phyloP scores from a whole-genome alignment of 352 stramenopile genomes.

The Elongisporangium senticosum region DNA sequence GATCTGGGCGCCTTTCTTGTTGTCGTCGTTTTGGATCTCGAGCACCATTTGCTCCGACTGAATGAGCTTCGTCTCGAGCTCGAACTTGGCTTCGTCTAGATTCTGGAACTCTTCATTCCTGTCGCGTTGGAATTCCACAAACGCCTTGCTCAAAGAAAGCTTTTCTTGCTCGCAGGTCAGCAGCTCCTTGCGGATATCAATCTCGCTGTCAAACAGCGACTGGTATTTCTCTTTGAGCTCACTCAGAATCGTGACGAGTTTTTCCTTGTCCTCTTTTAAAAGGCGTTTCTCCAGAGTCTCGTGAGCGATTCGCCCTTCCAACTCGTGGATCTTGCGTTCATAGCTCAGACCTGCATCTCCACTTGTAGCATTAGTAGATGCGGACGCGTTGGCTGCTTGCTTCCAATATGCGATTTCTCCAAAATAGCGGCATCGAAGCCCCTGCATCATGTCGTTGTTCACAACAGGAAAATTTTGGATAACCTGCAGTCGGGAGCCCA shows the following conservation, averaged over 20 bases:
- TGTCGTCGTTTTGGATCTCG: constrained; percentile 56
- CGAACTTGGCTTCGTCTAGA: constrained; percentile 55
- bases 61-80: constrained; percentile 54
- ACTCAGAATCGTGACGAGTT: constrained; percentile 22
- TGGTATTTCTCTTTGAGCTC: constrained; percentile 58
- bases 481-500: constrained; percentile 21
- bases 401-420: too few relatives aligned
- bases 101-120: constrained; percentile 31
- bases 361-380: neutral
- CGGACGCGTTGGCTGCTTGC: too few relatives aligned
- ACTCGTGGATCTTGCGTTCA: constrained; percentile 27
- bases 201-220: constrained; percentile 54
- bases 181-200: constrained; percentile 51
- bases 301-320: constrained; percentile 33
- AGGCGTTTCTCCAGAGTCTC: constrained; percentile 34
- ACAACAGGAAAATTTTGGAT: constrained; percentile 44
- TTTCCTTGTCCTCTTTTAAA: constrained; percentile 49
- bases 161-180: constrained; percentile 64
- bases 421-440: constrained; percentile 25
- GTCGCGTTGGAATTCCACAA: constrained; percentile 62
- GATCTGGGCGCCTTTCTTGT: constrained; percentile 44
- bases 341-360: constrained; percentile 9
- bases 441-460: constrained; percentile 51
- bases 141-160: constrained; percentile 54
- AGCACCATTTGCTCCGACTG: constrained; percentile 57